Percentiles rank a stretch among this genome's conserved stretches.
Evolutionary conservation across 169 alveolate genomes (phyloP).

Genomic region (Eimeria maxima): DNA sequence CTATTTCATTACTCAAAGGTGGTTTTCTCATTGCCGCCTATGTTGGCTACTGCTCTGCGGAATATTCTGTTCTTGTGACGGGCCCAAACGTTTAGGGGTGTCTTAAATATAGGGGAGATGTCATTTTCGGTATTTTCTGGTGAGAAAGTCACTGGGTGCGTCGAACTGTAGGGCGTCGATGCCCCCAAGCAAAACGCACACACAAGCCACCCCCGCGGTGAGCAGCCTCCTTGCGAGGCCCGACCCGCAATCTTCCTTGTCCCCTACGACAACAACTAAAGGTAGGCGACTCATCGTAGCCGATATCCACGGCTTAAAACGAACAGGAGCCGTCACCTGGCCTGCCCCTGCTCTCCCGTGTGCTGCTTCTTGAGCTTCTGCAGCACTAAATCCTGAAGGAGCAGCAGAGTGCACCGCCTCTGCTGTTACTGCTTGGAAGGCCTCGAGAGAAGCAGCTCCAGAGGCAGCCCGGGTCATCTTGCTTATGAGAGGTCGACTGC

Average conservation of each 20-base stretch:
- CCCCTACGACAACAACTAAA: conserved; percentile 67
- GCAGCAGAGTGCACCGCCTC: background rate
- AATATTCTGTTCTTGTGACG: background rate
- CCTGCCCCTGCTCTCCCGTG: background rate
- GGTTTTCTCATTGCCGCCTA: background rate
- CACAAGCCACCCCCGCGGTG: conserved; percentile 56
- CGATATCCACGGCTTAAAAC: background rate
- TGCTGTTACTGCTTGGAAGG: background rate
- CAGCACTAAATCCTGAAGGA: background rate
- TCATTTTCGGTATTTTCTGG: background rate
- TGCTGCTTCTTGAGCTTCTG: conserved; percentile 22
- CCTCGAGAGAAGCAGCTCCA: background rate
- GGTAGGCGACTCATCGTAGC: conserved; percentile 33
- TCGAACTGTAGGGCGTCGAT: conserved; percentile 71
- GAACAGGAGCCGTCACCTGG: background rate
- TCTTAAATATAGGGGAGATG: background rate
- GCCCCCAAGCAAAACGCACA: conserved; percentile 76
- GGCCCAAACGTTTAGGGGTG: background rate
- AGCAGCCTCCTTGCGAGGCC: conserved; percentile 73
- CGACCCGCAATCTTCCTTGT: conserved; percentile 39
- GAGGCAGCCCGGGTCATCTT: conserved; percentile 44
- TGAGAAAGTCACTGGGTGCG: conserved; percentile 62
- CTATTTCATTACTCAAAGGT: background rate
- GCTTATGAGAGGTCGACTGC: conserved; percentile 52
- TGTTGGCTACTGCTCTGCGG: background rate